Evolutionary conservation across 306 rosid species (phyloP), one percentile per base, ranked within the genome.

Genomic region (Datisca glomerata): DNA sequence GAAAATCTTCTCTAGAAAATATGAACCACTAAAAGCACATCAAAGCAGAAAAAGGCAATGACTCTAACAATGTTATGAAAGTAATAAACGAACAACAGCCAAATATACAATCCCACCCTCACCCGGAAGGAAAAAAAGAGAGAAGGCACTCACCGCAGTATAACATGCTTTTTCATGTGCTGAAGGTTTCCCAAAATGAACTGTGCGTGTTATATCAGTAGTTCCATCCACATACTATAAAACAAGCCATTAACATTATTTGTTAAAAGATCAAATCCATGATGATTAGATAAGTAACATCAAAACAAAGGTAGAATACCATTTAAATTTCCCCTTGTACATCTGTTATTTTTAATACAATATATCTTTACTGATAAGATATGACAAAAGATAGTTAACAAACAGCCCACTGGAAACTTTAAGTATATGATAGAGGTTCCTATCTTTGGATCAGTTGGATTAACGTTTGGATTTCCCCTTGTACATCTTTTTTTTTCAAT

Each of bases 141-240:
- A 56, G 43, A 64, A 55, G 47, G 37, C 37, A 73, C 96, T 45
- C 67, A 91, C 98, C 16, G 96, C 86, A 13, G 98, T 84, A 71
- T 75, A 91, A 62, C 94, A 84, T 3, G 78, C 77, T 63, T 80
- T 91, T 60, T 91, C 96, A 51, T 80, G 94, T 20, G 75, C 75
- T 0, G 86, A 74, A 59, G 98, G 94, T 61, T 78, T 78, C 44
- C 98, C 98, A 20, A 91, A 84, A 75, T 91, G 98, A 67, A 91
- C 92, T 4, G 98, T 84, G 45, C 96, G 72, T 7, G 98, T 91
- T 55, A 91, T 80, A 55, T 91, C 98, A 14, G 98, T 91, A 54
- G 98, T 91, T 66, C 98, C 98, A 65, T 91, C 98, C 37, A 78
- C 64, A 73, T 91, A 91, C 96, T 91, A 36, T 56, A 69, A 58